Evolutionary conservation across 2,329 filamentous ascomycete genomes (phyloP), one percentile per base, ranked within the genome.

Genomic region (Tolypocladium cylindrosporum): DNA sequence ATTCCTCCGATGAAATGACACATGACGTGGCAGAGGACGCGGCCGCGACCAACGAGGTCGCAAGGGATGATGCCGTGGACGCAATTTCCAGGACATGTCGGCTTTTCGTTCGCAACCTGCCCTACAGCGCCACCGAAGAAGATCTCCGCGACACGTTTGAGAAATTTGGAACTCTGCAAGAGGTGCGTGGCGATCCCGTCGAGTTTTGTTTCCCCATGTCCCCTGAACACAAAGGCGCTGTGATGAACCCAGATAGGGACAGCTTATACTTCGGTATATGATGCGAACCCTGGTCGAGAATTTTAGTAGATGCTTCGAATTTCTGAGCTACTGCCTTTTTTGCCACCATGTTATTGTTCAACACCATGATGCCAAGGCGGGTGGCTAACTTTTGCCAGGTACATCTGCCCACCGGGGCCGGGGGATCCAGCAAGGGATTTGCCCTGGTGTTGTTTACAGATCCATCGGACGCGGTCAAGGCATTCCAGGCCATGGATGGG

Each of bases 211-310:
- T 48, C 61, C 51, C 50, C 61, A 55, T 57, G 54, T 41, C 24
- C 14, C 36, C 19, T n/a, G 11, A 27, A 27, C 27, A 4, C 14
- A 40, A 50, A 36, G 62, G 63, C 80, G 78, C 77, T 74, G 83
- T 93, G 94, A 97, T 97, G 93, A 97, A 90, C 78, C 89, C 89
- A 89, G 94, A 97, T 97, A 97, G 94, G 94, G 94, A 97, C 94
- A 97, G 86, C 93, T 91, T 89, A 97, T 93, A 89, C 89, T 80
- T 67, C 72, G 77, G 90, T 89, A 91, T 80, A 79, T 97, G 92
- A 95, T 92, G 89, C 85, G 80, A 91, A 81, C 75, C 48, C 85
- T 86, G 88, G 87, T 87, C 91, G 87, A 90, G 83, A 89, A 94
- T 96, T 95, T 96, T 99, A 97, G 94, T 99, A 99, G 93, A 97